A percentile compares a stretch with the other conserved stretches of the same genome.
phyloP scores from a whole-genome alignment of 2,329 filamentous ascomycete genomes.

The Phialocephala subalpina region DNA sequence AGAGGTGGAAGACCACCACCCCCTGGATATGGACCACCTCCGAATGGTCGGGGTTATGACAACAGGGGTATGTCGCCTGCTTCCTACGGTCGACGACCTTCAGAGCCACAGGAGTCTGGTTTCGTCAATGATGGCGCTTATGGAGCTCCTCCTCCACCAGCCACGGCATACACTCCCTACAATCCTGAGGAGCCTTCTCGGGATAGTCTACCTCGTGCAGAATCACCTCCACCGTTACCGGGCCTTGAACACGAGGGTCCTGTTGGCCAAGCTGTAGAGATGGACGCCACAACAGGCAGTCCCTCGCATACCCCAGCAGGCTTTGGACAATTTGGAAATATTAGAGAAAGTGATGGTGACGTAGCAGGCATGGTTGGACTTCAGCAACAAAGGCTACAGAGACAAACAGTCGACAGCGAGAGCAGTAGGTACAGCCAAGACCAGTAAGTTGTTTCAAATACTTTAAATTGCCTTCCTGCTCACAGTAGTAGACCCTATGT shows the following conservation, averaged over 20 bases:
- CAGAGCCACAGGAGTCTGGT: slow-evolving; percentile 26
- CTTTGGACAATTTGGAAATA: slow-evolving; percentile 54
- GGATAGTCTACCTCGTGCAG: slow-evolving; percentile 62
- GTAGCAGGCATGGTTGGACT: slow-evolving; percentile 77
- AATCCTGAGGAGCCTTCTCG: slow-evolving; percentile 35
- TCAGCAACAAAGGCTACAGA: slow-evolving; percentile 62
- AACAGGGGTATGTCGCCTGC: slow-evolving; percentile 27
- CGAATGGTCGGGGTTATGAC: slow-evolving; percentile 32
- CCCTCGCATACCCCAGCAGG: slow-evolving; percentile 51
- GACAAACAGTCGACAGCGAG: slow-evolving; percentile 66
- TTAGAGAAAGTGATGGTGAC: slow-evolving; percentile 73
- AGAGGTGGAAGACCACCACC: slow-evolving; percentile 53
- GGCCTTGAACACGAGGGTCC: slow-evolving; percentile 47
- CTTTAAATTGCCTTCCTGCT: slow-evolving; percentile 21
- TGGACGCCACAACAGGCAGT: slow-evolving; percentile 74
- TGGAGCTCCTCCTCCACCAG: slow-evolving; percentile 26
- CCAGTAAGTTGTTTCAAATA: slow-evolving; percentile 63
- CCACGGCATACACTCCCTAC: slow-evolving; percentile 39
- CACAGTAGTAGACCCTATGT: slow-evolving; percentile 51
- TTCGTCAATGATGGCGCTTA: slow-evolving; percentile 27
- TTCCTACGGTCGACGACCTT: slow-evolving; percentile 34
- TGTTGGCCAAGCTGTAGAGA: slow-evolving; percentile 76
- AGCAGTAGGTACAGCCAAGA: slow-evolving; percentile 77
- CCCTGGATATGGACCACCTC: slow-evolving; percentile 45
- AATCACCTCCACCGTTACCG: slow-evolving; percentile 69